Conservation (phyloP, 306 rosid species). For the Cucurbita argyrosperma region DNA sequence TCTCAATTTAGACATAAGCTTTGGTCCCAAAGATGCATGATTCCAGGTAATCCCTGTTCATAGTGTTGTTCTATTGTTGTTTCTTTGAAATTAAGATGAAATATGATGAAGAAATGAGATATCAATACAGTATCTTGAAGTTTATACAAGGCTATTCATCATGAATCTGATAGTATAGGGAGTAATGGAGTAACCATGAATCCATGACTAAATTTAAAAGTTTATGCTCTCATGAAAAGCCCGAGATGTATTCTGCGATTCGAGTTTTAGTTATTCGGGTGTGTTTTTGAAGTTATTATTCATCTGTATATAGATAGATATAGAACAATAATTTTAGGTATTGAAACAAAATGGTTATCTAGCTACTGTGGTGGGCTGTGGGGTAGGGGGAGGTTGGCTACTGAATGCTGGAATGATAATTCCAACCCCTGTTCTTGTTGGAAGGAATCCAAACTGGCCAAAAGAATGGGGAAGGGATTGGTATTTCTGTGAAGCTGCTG, state of each 20-base stretch:
- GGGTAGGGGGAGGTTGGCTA: constrained; percentile 27
- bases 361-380: constrained; percentile 23
- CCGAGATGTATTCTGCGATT: neutral
- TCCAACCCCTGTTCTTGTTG: constrained; percentile 15
- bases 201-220: neutral
- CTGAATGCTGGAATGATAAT: constrained; percentile 26
- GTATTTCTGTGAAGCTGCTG: constrained; percentile 16
- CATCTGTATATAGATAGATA: neutral
- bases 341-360: constrained; percentile 16
- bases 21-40: constrained; percentile 25
- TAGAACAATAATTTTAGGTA: constrained; percentile 5
- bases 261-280: neutral
- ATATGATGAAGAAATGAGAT: neutral
- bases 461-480: constrained; percentile 28
- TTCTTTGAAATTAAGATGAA: neutral
- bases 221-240: neutral
- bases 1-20: constrained; percentile 14
- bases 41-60: constrained; percentile 15
- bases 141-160: neutral
- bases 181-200: neutral
- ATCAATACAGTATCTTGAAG: neutral
- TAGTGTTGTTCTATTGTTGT: neutral
- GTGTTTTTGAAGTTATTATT: neutral
- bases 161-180: neutral
- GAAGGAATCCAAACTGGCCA: constrained; percentile 25